Conservation (phyloP, 208 protist species). For the Naegleria gruberi region DNA sequence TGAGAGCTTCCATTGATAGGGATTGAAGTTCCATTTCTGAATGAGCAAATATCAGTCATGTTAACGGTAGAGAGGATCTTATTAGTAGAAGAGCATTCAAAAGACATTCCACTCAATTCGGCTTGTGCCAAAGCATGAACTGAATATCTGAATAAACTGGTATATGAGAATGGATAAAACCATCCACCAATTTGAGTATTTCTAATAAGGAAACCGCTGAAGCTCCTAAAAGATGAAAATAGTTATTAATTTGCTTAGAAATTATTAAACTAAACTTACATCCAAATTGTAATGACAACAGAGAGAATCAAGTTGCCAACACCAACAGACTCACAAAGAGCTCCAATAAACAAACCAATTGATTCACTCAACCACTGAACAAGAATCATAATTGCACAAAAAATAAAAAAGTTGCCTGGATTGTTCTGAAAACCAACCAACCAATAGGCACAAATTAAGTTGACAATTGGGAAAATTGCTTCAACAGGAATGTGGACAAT, state of each 20-base stretch:
- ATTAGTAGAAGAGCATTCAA: background rate
- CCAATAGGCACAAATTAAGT: background rate
- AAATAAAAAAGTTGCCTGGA: background rate
- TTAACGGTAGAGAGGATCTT: background rate
- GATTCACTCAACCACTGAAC: background rate
- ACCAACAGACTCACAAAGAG: background rate
- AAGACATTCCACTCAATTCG: background rate
- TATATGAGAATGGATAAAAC: background rate
- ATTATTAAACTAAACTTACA: no score
- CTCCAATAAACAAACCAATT: background rate
- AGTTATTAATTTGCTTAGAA: no score
- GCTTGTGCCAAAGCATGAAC: background rate
- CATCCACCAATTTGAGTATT: background rate
- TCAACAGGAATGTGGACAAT: background rate
- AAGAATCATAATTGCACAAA: background rate
- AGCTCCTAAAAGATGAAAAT: no score
- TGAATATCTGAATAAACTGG: background rate
- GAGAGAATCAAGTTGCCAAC: background rate
- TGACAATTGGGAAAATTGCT: background rate
- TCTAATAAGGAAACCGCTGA: background rate
- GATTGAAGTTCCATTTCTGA: background rate
- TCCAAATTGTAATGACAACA: background rate
- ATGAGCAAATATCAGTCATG: background rate
- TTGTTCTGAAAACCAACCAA: background rate
- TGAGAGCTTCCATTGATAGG: background rate